Evolutionary conservation across 768 basidiomycete species (phyloP).

Genomic region (Boletus pseudopeckii): DNA sequence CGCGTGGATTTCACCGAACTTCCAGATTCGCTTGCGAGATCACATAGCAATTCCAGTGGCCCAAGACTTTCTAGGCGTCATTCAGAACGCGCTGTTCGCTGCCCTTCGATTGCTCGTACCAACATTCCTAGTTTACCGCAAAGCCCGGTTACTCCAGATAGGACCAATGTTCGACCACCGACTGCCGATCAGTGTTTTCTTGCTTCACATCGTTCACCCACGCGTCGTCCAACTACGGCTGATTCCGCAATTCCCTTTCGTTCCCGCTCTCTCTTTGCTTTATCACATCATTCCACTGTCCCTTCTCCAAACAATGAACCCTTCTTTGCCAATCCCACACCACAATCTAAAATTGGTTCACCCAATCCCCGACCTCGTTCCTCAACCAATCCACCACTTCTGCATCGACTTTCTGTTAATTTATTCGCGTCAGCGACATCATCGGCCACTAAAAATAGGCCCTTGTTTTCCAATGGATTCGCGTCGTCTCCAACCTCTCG

Average conservation of each 20-base stretch:
- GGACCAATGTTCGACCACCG: slow-evolving; percentile 13
- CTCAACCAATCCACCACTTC: slow-evolving; percentile 64
- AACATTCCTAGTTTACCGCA: slow-evolving; percentile 14
- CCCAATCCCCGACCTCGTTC: slow-evolving; percentile 43
- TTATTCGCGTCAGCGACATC: slow-evolving; percentile 51
- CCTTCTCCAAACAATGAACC: slow-evolving; percentile 8
- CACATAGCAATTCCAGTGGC: slow-evolving; percentile 19
- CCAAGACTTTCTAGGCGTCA: slow-evolving; percentile 42
- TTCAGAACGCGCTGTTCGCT: slow-evolving; percentile 34
- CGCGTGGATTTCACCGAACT: slow-evolving; percentile 29
- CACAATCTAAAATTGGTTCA: slow-evolving; percentile 24
- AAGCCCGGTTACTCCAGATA: background rate
- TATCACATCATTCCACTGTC: slow-evolving; percentile 20
- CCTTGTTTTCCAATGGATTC: slow-evolving; percentile 7
- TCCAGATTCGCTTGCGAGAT: slow-evolving; percentile 15
- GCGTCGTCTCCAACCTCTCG: slow-evolving; percentile 28
- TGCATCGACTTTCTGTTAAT: slow-evolving; percentile 68
- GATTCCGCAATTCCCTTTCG: slow-evolving; percentile 35
- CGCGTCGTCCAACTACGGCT: slow-evolving; percentile 42
- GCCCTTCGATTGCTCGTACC: slow-evolving; percentile 4
- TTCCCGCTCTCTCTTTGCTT: slow-evolving; percentile 29
- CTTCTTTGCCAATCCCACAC: background rate
- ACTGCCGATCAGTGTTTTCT: slow-evolving; percentile 15
- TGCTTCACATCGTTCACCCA: slow-evolving; percentile 14
- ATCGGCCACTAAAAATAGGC: slow-evolving; percentile 22